Conservation (phyloP, 208 protist species). For the Trypanosomatidae sp. region DNA sequence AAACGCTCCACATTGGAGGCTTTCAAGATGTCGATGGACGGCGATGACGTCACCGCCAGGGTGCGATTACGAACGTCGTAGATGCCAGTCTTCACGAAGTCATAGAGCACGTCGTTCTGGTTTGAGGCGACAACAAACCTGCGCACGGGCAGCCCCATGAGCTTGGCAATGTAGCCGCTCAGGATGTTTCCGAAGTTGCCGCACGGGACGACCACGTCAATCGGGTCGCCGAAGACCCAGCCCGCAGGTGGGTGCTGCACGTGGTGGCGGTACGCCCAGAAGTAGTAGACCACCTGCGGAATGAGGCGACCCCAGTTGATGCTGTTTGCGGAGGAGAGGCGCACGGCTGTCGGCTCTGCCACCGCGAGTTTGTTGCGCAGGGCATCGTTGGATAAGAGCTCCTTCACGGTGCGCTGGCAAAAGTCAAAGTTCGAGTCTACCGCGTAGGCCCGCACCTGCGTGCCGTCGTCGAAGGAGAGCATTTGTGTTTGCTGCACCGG, state of each 20-base stretch:
- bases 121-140: constrained; percentile 95
- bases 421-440: constrained; percentile 90
- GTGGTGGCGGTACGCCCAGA: constrained; percentile 93
- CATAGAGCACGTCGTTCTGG: constrained; percentile 94
- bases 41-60: constrained; percentile 61
- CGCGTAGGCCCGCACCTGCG: constrained; percentile 66
- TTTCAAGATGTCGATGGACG: constrained; percentile 93
- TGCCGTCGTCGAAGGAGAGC: constrained; percentile 78
- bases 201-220: constrained; percentile 94
- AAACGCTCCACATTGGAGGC: constrained; percentile 97
- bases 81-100: constrained; percentile 87
- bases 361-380: constrained; percentile 69
- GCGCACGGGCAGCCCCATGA: constrained; percentile 88
- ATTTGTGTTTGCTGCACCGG: constrained; percentile 89
- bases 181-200: constrained; percentile 98
- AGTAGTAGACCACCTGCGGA: constrained; percentile 97
- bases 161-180: constrained; percentile 92
- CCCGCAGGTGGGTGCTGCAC: constrained; percentile 40
- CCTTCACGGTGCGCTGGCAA: constrained; percentile 92
- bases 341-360: constrained; percentile 28
- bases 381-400: constrained; percentile 79
- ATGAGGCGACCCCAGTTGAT: constrained; percentile 98
- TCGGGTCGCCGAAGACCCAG: constrained; percentile 52
- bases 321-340: constrained; percentile 95
- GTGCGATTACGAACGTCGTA: constrained; percentile 77